Evolutionary conservation across 2,329 filamentous ascomycete genomes (phyloP).

Genomic region (Peltaster fructicola): DNA sequence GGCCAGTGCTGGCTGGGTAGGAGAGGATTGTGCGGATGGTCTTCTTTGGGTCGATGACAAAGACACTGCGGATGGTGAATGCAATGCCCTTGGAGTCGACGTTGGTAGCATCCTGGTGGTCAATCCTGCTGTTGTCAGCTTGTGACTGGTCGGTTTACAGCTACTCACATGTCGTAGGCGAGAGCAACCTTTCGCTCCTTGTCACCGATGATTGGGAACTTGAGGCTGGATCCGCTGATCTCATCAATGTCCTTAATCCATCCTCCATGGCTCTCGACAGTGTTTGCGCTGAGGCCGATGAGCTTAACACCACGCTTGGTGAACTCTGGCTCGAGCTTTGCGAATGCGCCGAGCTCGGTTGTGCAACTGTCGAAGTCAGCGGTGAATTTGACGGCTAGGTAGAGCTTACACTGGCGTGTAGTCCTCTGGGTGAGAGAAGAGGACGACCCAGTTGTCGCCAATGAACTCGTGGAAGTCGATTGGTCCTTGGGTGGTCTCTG

Average conservation of each 20-base stretch:
- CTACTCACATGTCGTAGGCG: constrained; percentile 31
- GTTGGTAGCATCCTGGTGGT: constrained; percentile 39
- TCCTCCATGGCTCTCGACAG: constrained; percentile 31
- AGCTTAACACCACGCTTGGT: constrained; percentile 43
- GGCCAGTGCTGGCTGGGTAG: constrained; percentile 44
- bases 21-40: constrained; percentile 44
- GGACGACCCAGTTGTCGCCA: constrained; percentile 50
- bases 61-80: constrained; percentile 48
- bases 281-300: constrained; percentile 38
- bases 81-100: constrained; percentile 38
- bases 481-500: constrained; percentile 46
- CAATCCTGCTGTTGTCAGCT: constrained; percentile 21
- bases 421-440: constrained; percentile 53
- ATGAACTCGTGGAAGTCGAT: constrained; percentile 60
- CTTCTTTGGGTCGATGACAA: constrained; percentile 48
- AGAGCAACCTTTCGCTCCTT: constrained; percentile 35
- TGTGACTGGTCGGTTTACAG: background rate
- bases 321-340: constrained; percentile 47
- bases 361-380: too few species aligned
- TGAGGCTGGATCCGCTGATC: constrained; percentile 29
- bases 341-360: constrained; percentile 45
- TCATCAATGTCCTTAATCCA: constrained; percentile 38
- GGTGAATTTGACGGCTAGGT: too few species aligned
- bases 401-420: constrained; percentile 41
- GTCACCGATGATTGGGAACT: constrained; percentile 37